A percentile compares a stretch with the other conserved stretches of the same genome.
phyloP scores from a whole-genome alignment of 345 rosid species.

The Murraya paniculata region DNA sequence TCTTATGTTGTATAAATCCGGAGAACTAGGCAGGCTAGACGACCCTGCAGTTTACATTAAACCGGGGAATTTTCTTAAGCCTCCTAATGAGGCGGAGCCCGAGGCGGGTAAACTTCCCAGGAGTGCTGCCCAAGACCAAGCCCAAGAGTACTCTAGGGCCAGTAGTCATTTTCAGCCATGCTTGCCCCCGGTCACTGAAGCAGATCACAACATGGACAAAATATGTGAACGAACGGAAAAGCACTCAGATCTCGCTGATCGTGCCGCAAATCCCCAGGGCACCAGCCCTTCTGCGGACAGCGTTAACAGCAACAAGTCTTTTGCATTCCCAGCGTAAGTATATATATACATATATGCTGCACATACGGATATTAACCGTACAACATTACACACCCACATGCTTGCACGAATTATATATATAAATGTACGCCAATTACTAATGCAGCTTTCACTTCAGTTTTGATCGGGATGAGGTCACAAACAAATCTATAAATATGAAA shows the following conservation, averaged over 20 bases:
- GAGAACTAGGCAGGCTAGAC: conserved; percentile 57
- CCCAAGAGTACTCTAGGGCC: background rate
- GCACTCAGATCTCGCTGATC: background rate
- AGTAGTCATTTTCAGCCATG: background rate
- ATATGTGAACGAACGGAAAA: conserved; percentile 1
- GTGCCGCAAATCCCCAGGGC: conserved; percentile 12
- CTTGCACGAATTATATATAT: too few species aligned
- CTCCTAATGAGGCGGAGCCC: background rate
- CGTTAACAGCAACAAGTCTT: conserved; percentile 48
- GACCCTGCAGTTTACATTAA: conserved; percentile 27
- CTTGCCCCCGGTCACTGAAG: conserved; percentile 31
- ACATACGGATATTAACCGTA: too few species aligned
- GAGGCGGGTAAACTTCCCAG: background rate
- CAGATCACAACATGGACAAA: conserved; percentile 17
- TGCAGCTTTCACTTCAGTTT: conserved; percentile 31
- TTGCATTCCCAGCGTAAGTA: conserved; percentile 74
- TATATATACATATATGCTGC: too few species aligned
- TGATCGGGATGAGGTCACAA: conserved; percentile 23
- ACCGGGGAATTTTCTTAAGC: too few species aligned
- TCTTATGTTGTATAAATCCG: conserved; percentile 41
- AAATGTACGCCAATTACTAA: background rate
- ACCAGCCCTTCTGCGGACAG: conserved; percentile 40
- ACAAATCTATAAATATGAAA: background rate
- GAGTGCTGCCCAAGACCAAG: background rate
- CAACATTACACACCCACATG: background rate